A percentile compares a stretch with the other conserved stretches of the same genome.
Conservation (phyloP, 495 filamentous ascomycete species). For the Xylaria castorea region DNA sequence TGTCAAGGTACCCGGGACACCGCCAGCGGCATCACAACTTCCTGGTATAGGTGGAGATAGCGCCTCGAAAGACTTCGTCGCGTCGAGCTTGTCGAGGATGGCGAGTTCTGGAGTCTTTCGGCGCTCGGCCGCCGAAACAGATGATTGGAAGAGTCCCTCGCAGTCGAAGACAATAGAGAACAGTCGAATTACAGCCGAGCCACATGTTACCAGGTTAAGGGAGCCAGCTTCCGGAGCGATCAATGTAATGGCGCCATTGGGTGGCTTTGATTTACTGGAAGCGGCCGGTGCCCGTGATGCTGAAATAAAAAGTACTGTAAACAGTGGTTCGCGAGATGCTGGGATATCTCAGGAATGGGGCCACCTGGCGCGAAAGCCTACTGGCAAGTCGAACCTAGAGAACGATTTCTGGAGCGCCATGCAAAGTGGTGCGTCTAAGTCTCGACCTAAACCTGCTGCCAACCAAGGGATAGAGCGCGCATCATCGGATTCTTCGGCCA, state of each 20-base stretch:
- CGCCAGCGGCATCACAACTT: neutral
- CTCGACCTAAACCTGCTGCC: neutral
- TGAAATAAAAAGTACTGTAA: neutral
- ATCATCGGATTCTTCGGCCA: neutral
- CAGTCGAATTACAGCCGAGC: neutral
- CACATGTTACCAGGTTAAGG: neutral
- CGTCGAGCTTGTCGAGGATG: neutral
- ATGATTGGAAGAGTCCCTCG: neutral
- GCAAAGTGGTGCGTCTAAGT: neutral
- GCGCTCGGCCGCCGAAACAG: neutral
- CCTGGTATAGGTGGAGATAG: neutral
- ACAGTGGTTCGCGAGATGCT: neutral
- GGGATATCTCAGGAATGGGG: constrained; percentile 22
- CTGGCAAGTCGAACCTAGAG: neutral
- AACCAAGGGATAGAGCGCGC: neutral
- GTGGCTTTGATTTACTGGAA: constrained; percentile 15
- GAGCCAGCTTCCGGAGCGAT: neutral
- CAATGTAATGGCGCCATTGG: neutral
- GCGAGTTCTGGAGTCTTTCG: neutral
- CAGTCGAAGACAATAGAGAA: neutral
- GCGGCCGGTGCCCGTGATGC: neutral
- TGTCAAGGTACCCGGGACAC: neutral
- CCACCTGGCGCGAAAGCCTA: constrained; percentile 14
- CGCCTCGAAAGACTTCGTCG: neutral
- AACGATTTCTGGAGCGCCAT: neutral